phyloP scores from a whole-genome alignment of 2,329 filamentous ascomycete species.

The Cladosporium phlei region DNA sequence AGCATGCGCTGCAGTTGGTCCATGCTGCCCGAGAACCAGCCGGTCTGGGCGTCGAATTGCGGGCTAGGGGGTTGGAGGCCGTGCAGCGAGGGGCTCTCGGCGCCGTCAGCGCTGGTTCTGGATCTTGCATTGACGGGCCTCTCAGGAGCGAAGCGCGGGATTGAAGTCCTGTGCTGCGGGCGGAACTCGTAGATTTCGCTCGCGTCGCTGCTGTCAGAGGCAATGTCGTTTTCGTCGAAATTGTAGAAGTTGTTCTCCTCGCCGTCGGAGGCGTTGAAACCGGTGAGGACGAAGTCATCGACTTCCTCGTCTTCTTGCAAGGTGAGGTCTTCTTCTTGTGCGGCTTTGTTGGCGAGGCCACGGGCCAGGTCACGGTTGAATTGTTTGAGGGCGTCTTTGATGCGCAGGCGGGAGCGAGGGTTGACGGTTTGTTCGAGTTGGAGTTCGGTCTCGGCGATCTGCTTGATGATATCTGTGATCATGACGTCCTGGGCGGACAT shows the following conservation, averaged over 20 bases:
- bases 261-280: slow-evolving; percentile 27
- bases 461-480: slow-evolving; percentile 24
- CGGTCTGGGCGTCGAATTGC: slow-evolving; percentile 26
- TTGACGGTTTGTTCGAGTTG: slow-evolving; percentile 32
- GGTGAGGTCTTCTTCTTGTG: slow-evolving; percentile 25
- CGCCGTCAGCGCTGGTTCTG: not conserved
- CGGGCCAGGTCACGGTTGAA: slow-evolving; percentile 31
- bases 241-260: slow-evolving; percentile 31
- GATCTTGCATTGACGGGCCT: too few relatives aligned
- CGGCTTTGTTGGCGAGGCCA: slow-evolving; percentile 26
- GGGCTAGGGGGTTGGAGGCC: slow-evolving; percentile 16
- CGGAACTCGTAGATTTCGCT: slow-evolving; percentile 29
- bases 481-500: slow-evolving; percentile 16
- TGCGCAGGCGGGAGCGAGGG: slow-evolving; percentile 25
- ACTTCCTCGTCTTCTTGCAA: slow-evolving; percentile 18
- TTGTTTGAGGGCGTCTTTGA: slow-evolving; percentile 29
- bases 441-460: slow-evolving; percentile 31
- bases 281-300: slow-evolving; percentile 27
- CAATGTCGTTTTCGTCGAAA: slow-evolving; percentile 26
- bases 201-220: slow-evolving; percentile 26
- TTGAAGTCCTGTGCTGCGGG: slow-evolving; percentile 16
- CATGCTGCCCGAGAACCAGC: slow-evolving; percentile 31
- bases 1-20: slow-evolving; percentile 25
- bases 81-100: slow-evolving; percentile 3
- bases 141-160: slow-evolving; percentile 1